A percentile compares a stretch with the other conserved stretches of the same genome.
These are phyloP conservation scores for Phytophthora pinifolia DNA, from an alignment of 352 stramenopile genomes.

Conservation along the genomic window DNA sequence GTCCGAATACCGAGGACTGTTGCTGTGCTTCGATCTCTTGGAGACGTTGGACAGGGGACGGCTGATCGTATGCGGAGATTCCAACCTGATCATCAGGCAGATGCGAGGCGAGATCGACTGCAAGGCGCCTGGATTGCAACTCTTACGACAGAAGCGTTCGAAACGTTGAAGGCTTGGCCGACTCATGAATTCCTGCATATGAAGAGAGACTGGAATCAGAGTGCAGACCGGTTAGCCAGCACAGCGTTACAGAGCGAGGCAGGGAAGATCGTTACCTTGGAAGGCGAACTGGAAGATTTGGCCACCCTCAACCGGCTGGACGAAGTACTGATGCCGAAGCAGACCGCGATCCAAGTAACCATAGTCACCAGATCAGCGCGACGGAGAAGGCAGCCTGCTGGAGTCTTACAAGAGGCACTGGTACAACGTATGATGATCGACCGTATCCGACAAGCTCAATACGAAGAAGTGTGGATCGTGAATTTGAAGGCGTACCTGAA, in stretches of 20 bases:
- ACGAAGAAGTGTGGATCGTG: constrained; percentile 3
- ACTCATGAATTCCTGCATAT: constrained; percentile 3
- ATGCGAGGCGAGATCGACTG: constrained; percentile 12
- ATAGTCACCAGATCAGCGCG: not conserved
- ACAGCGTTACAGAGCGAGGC: not conserved
- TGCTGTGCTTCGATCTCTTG: not conserved
- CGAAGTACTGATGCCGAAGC: not conserved
- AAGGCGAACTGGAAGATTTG: not conserved
- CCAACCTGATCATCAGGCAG: constrained; percentile 1
- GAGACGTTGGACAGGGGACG: not conserved
- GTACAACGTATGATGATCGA: not conserved
- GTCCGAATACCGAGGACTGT: not conserved
- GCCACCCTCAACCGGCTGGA: constrained; percentile 2
- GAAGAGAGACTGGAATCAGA: constrained; percentile 6
- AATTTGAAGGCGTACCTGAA: constrained; percentile 3
- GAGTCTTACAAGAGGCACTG: not conserved
- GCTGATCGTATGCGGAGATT: constrained; percentile 6
- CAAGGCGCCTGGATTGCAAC: not conserved
- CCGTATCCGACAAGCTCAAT: not conserved
- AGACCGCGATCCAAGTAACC: not conserved
- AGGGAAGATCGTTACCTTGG: not conserved
- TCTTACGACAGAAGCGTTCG: not conserved
- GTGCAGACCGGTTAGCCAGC: not conserved
- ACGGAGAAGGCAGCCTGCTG: not conserved
- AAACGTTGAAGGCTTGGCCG: not conserved